phyloP scores from a whole-genome alignment of 768 basidiomycete species.

The Lentinula detonsa region DNA sequence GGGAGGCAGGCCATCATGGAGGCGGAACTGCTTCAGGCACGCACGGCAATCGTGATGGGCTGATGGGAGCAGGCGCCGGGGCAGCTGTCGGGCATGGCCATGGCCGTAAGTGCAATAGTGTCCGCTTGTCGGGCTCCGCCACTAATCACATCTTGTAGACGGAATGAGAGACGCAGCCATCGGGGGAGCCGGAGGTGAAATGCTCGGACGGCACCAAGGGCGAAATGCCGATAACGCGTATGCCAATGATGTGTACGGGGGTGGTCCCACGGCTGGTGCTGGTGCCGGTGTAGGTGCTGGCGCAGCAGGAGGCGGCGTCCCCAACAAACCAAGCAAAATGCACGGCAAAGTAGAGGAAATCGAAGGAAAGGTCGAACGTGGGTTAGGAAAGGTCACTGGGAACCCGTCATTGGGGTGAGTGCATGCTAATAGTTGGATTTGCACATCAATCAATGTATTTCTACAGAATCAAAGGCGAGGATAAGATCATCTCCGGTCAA shows the following conservation, averaged over 20 bases:
- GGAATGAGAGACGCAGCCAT: not conserved
- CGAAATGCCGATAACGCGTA: not conserved
- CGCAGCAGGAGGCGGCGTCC: too few relatives aligned
- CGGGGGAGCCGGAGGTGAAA: not conserved
- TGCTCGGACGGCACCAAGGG: not conserved
- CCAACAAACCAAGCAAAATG: not conserved
- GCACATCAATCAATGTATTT: too few relatives aligned
- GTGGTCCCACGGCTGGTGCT: not conserved
- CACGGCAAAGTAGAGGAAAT: not conserved
- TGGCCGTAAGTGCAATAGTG: not conserved
- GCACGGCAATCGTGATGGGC: not conserved
- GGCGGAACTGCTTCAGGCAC: not conserved
- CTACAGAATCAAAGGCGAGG: not conserved
- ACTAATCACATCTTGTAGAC: not conserved
- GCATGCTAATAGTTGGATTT: too few relatives aligned
- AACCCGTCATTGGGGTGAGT: not conserved
- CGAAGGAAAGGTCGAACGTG: not conserved
- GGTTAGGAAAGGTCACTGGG: not conserved
- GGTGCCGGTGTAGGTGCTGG: not conserved
- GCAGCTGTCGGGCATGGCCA: not conserved
- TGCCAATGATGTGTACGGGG: not conserved
- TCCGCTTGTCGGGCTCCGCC: too few relatives aligned
- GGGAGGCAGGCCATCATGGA: not conserved
- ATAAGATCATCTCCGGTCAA: not conserved
- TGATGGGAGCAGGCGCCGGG: not conserved